A percentile compares a stretch with the other conserved stretches of the same genome.
These are phyloP conservation scores for Clonostachys rhizophaga DNA, from an alignment of 2,329 filamentous ascomycete genomes.

Conservation along the genomic window DNA sequence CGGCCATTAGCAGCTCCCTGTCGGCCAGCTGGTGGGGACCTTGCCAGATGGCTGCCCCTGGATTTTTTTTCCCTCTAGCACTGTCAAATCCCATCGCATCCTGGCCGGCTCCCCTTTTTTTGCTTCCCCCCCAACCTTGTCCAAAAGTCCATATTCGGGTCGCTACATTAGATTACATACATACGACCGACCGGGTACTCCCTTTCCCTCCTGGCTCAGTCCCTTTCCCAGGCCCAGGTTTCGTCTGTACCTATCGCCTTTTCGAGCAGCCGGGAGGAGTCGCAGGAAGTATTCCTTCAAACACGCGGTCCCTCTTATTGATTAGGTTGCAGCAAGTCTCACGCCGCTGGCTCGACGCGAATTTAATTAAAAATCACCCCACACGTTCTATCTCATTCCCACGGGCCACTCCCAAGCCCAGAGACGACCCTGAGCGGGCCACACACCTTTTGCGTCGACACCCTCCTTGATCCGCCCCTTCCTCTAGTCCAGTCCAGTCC, in stretches of 20 bases:
- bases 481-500: not conserved
- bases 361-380: constrained; percentile 21
- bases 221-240: not conserved
- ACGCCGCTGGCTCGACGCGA: constrained; percentile 15
- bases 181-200: not conserved
- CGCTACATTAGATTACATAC: not conserved
- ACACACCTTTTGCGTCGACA: not conserved
- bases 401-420: too few species aligned
- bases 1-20: too few species aligned
- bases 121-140: not conserved
- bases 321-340: too few species aligned
- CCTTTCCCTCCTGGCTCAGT: not conserved
- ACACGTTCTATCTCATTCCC: not conserved
- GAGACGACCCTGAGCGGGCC: too few species aligned
- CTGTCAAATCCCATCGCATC: too few species aligned
- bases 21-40: too few species aligned
- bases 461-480: not conserved
- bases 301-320: not conserved
- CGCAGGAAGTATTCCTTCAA: not conserved
- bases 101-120: not conserved
- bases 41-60: not conserved
- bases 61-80: not conserved
- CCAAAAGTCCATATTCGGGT: not conserved
- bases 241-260: not conserved
- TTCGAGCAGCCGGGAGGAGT: not conserved